phyloP scores from a whole-genome alignment of 1,284 basidiomycete species.

The Heimioporus punctisporus region DNA sequence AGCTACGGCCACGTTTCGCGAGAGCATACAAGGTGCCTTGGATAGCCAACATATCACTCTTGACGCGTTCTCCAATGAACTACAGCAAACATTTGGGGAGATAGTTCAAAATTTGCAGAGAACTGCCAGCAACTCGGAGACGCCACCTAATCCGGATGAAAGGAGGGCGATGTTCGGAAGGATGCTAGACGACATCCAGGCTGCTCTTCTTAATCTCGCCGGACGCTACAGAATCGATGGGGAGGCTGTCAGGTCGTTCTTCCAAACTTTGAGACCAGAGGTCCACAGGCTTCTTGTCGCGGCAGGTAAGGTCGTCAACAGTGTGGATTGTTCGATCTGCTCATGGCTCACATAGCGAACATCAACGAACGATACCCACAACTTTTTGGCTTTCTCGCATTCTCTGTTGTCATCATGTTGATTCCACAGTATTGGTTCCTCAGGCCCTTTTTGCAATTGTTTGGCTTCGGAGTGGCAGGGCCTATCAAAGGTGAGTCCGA shows the following conservation, averaged over 20 bases:
- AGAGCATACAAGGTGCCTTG: slow-evolving; percentile 2
- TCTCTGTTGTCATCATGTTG: slow-evolving; percentile 5
- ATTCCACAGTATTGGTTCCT: slow-evolving; percentile 14
- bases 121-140: too few relatives aligned
- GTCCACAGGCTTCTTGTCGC: not conserved
- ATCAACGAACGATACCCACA: slow-evolving; percentile 13
- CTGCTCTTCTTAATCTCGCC: not conserved
- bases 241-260: not conserved
- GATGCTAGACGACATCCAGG: slow-evolving; percentile 1
- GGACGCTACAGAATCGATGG: not conserved
- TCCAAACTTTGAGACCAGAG: not conserved
- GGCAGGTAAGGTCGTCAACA: slow-evolving; percentile 10
- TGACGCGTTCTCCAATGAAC: not conserved
- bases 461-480: slow-evolving; percentile 19
- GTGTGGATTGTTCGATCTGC: not conserved
- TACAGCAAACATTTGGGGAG: too few relatives aligned
- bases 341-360: slow-evolving; percentile 6
- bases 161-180: slow-evolving; percentile 4
- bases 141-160: not conserved
- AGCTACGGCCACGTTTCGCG: slow-evolving; percentile 10
- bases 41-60: slow-evolving; percentile 3
- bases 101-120: too few relatives aligned
- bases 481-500: slow-evolving; percentile 13
- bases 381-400: slow-evolving; percentile 7
- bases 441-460: slow-evolving; percentile 1